Conservation (phyloP, 441 rosid genomes). For the Theobroma grandiflorum region DNA sequence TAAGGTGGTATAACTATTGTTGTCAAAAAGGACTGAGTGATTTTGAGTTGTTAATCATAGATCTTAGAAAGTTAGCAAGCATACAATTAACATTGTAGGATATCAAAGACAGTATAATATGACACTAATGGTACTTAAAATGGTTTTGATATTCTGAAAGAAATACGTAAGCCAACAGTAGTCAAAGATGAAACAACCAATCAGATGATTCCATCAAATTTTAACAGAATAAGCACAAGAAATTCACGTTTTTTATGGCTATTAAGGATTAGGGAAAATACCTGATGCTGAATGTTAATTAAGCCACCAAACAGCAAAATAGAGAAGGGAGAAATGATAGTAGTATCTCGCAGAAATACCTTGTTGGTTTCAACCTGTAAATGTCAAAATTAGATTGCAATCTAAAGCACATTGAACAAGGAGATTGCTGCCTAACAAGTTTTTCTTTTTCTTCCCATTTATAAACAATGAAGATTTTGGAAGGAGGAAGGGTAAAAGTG, state of each 20-base stretch:
- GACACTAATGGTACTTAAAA: background rate
- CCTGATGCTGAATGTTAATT: conserved; percentile 93
- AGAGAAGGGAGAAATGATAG: conserved; percentile 83
- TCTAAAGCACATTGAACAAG: conserved; percentile 10
- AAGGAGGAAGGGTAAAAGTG: background rate
- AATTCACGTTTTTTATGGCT: background rate
- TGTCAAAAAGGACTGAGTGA: background rate
- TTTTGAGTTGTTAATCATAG: background rate
- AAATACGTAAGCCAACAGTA: background rate
- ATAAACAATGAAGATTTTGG: background rate
- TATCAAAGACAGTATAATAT: background rate
- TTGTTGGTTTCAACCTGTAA: conserved; percentile 86
- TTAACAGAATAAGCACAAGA: conserved; percentile 19
- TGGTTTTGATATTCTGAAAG: background rate
- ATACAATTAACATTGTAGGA: background rate
- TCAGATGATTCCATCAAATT: background rate
- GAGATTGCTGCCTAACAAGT: background rate
- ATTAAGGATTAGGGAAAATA: conserved; percentile 30
- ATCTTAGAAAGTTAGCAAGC: background rate
- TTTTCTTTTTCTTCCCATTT: conserved; percentile 1
- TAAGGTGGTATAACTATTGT: background rate
- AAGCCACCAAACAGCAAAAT: conserved; percentile 91
- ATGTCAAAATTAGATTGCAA: conserved; percentile 20
- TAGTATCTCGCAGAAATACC: conserved; percentile 87
- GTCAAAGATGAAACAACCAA: conserved; percentile 2